Evolutionary conservation across 192 early-diverging fungal genomes (phyloP), one percentile per base, ranked within the genome.

Genomic region (Mortierella alpina): DNA sequence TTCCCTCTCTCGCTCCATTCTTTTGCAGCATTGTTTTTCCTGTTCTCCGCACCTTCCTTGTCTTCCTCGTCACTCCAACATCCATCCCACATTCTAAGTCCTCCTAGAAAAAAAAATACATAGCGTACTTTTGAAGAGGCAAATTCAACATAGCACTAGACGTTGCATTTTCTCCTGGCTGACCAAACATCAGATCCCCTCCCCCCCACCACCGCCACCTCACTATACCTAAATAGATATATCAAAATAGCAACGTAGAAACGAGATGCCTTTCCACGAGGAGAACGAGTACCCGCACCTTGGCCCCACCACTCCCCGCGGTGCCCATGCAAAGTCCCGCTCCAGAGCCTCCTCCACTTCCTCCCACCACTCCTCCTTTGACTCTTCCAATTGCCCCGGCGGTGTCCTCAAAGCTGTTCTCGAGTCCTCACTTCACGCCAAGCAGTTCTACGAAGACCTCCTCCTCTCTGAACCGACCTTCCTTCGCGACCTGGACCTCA

Each of bases 401-500:
- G 45, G 66, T 39, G 55, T 57, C 8, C 54, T 68, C 66, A 68
- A 42, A 20, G 40, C 22, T 45, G 46, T 68, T 6, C 66, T 68
- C 8, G 13, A 68, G 3, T 59, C 55, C 0, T 41, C 55, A 4
- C 23, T 18, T 17, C 18, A 57, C 7, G 66, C 66, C 55, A 68
- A 58, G 23, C 52, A 68, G 18, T 68, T 58, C 14, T 68, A 68
- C 22, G 66, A 45, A 8, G 49, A 64, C 12, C 23, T 64, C 20
- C 23, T 64, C 11, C 54, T 57, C 45, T 55, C 66, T 31, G 54
- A 57, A 6, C 55, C 49, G 22, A 47, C 31, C 66, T 57, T 23
- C 20, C n/a, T 58, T 14, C 46, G 54, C 45, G 55, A 68, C 17
- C 66, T 68, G 18, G 55, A 68, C 23, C 40, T 68, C 42, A 68